phyloP scores from a whole-genome alignment of 106 monocot genomes.

The Cymbidium sinense region DNA sequence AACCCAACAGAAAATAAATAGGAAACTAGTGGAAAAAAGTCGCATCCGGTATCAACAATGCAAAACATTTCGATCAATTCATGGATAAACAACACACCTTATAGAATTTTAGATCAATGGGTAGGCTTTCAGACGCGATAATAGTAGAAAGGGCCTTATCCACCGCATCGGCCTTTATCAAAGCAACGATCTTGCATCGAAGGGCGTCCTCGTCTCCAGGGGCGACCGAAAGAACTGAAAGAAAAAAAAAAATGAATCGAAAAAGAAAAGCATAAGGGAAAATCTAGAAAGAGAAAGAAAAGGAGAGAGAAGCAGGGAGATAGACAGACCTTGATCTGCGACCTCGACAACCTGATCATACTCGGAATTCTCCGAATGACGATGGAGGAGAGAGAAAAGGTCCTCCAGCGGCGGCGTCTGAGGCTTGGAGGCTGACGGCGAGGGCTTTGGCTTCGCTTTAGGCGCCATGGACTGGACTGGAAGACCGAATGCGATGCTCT shows the following conservation, averaged over 20 bases:
- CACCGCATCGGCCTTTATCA: conserved; percentile 63
- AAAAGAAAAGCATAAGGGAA: not conserved
- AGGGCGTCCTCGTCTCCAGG: conserved; percentile 84
- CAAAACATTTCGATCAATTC: conserved; percentile 10
- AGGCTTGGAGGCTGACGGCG: conserved; percentile 10
- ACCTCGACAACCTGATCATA: conserved; percentile 54
- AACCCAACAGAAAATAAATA: not conserved
- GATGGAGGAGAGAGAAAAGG: conserved; percentile 62
- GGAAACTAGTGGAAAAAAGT: not conserved
- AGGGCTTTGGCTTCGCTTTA: conserved; percentile 32
- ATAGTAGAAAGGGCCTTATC: conserved; percentile 60
- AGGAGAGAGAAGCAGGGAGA: not conserved
- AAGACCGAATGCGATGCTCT: no score
- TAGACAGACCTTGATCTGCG: conserved; percentile 70
- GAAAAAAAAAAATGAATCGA: not conserved
- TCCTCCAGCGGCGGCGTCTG: conserved; percentile 46
- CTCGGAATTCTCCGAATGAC: conserved; percentile 44
- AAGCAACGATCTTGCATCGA: conserved; percentile 74
- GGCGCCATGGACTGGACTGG: conserved; percentile 29
- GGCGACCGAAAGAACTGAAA: conserved; percentile 47
- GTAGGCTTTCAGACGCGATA: conserved; percentile 14
- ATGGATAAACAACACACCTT: conserved; percentile 31
- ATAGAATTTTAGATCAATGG: conserved; percentile 51
- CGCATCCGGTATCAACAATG: not conserved
- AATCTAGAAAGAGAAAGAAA: not conserved